Conservation (phyloP, 1,139 yeast genomes). For the Sugiyamaella castrensis region DNA sequence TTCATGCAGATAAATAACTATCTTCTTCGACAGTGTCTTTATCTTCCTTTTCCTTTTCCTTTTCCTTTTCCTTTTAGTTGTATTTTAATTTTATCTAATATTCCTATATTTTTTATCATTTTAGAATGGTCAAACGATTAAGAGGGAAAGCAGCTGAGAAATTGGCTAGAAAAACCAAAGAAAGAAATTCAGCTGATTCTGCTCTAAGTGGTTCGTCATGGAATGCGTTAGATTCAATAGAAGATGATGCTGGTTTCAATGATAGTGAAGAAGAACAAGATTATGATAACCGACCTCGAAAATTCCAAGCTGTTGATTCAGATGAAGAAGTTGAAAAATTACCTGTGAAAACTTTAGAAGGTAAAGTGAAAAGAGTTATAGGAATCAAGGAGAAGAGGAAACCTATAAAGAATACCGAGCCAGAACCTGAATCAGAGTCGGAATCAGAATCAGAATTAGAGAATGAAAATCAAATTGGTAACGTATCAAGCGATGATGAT, state of each 20-base stretch:
- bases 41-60: too few species aligned
- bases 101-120: neutral
- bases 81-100: too few species aligned
- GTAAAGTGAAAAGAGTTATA: slow-evolving; percentile 63
- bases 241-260: slow-evolving; percentile 32
- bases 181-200: slow-evolving; percentile 23
- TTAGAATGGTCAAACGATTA: slow-evolving; percentile 32
- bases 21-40: too few species aligned
- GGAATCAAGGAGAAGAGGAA: slow-evolving; percentile 22
- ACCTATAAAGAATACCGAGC: slow-evolving; percentile 11
- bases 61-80: too few species aligned
- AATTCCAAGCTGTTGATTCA: slow-evolving; percentile 36
- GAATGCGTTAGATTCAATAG: slow-evolving; percentile 27
- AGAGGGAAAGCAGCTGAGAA: slow-evolving; percentile 29
- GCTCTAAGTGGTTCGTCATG: slow-evolving; percentile 24
- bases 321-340: slow-evolving; percentile 61
- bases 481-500: slow-evolving; percentile 18
- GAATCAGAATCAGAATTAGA: slow-evolving; percentile 28
- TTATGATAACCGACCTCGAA: slow-evolving; percentile 36
- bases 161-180: slow-evolving; percentile 28
- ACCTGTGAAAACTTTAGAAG: slow-evolving; percentile 75
- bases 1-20: slow-evolving; percentile 11
- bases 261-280: slow-evolving; percentile 33
- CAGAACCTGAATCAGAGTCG: slow-evolving; percentile 27
- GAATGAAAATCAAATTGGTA: slow-evolving; percentile 28